These are phyloP conservation scores for Haplosporangium gracile DNA, from an alignment of 192 early-diverging fungal species.

Conservation along the genomic window DNA sequence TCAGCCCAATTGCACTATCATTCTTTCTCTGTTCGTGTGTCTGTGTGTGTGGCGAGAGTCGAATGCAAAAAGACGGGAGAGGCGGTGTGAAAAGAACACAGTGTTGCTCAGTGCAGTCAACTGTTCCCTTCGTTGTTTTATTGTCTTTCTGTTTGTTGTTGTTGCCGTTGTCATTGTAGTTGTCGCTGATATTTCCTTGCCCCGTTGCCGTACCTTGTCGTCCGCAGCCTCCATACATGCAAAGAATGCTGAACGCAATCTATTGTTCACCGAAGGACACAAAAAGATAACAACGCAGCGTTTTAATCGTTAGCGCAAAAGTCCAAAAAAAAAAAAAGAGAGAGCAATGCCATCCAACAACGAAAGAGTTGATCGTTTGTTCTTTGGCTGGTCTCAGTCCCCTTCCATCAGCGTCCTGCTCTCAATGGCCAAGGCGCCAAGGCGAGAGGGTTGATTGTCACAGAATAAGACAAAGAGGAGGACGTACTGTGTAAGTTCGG, in stretches of 20 bases:
- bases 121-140: neutral
- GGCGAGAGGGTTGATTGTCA: neutral
- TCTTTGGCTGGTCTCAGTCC: neutral
- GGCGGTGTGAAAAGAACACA: neutral
- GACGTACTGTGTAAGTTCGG: conserved; percentile 44
- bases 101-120: neutral
- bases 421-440: neutral
- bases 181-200: neutral
- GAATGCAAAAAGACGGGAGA: neutral
- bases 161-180: neutral
- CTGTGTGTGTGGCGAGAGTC: conserved; percentile 3
- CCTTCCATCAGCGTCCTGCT: conserved; percentile 8
- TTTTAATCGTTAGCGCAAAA: conserved; percentile 4
- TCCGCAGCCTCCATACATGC: conserved; percentile 51
- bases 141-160: neutral
- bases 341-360: neutral
- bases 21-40: neutral
- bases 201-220: conserved; percentile 25
- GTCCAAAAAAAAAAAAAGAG: conserved; percentile 18
- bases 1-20: neutral
- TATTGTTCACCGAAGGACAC: neutral
- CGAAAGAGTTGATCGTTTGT: neutral
- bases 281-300: neutral
- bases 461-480: neutral
- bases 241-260: conserved; percentile 49